Evolutionary conservation across 345 rosid genomes (phyloP).

Genomic region (Citrus unshiu): DNA sequence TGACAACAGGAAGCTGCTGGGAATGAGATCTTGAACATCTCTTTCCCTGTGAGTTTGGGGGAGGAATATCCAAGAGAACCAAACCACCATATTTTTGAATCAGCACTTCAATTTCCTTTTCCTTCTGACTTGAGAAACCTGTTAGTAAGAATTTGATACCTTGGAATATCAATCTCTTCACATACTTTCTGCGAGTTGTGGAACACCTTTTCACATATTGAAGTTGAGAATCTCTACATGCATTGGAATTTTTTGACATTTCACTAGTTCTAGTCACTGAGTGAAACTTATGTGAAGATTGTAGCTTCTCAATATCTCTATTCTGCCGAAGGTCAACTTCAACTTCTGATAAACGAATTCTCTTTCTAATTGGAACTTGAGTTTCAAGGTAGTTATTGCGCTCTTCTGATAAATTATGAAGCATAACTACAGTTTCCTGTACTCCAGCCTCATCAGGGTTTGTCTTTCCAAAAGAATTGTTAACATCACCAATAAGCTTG

Average conservation of each 20-base stretch:
- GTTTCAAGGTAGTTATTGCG: neutral
- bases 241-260: slow-evolving; percentile 22
- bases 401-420: neutral
- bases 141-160: slow-evolving; percentile 53
- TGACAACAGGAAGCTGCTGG: slow-evolving; percentile 38
- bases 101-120: slow-evolving; percentile 43
- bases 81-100: slow-evolving; percentile 53
- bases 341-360: slow-evolving; percentile 38
- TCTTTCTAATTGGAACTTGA: slow-evolving; percentile 28
- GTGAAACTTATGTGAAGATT: slow-evolving; percentile 13
- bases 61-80: slow-evolving; percentile 51
- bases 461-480: slow-evolving; percentile 9
- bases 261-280: slow-evolving; percentile 22
- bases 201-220: slow-evolving; percentile 17
- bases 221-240: slow-evolving; percentile 14
- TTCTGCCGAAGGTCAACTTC: slow-evolving; percentile 20
- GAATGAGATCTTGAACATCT: slow-evolving; percentile 22
- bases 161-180: slow-evolving; percentile 35
- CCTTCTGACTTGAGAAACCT: slow-evolving; percentile 54
- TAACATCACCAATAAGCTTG: slow-evolving; percentile 17
- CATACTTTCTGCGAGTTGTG: slow-evolving; percentile 13
- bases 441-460: slow-evolving; percentile 13
- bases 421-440: slow-evolving; percentile 21
- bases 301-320: slow-evolving; percentile 15
- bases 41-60: slow-evolving; percentile 28